phyloP scores from a whole-genome alignment of 176 grass and related monocot genomes.

The Neostapfia colusana region DNA sequence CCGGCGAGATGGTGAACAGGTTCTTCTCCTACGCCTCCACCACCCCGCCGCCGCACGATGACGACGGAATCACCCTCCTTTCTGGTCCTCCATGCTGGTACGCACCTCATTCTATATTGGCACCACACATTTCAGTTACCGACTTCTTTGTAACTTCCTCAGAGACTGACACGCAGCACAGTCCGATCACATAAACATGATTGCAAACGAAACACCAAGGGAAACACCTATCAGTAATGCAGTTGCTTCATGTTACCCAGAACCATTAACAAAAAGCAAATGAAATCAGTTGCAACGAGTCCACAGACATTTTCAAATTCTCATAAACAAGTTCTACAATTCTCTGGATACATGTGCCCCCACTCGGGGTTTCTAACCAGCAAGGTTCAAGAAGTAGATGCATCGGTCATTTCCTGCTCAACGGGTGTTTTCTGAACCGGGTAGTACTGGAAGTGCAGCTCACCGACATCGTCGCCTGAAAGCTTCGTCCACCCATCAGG shows the following conservation, averaged over 20 bases:
- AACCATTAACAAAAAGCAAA: neutral
- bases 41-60: neutral
- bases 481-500: constrained; percentile 90
- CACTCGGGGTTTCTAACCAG: constrained; percentile 3
- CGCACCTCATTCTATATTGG: neutral
- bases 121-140: neutral
- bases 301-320: neutral
- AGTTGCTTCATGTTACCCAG: neutral
- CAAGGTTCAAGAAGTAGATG: constrained; percentile 51
- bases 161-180: neutral
- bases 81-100: constrained; percentile 72
- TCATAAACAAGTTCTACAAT: constrained; percentile 1
- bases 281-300: neutral
- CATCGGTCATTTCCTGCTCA: constrained; percentile 86
- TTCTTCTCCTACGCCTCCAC: constrained; percentile 57
- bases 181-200: neutral
- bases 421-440: constrained; percentile 53
- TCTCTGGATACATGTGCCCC: neutral
- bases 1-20: constrained; percentile 47
- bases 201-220: neutral
- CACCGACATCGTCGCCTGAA: constrained; percentile 86
- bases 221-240: neutral
- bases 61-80: constrained; percentile 49
- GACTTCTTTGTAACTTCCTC: neutral
- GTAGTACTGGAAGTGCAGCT: constrained; percentile 94